Percentiles rank a stretch among this genome's conserved stretches.
phyloP scores from a whole-genome alignment of 176 grass and related monocot genomes.

The Cenchrus americanus region DNA sequence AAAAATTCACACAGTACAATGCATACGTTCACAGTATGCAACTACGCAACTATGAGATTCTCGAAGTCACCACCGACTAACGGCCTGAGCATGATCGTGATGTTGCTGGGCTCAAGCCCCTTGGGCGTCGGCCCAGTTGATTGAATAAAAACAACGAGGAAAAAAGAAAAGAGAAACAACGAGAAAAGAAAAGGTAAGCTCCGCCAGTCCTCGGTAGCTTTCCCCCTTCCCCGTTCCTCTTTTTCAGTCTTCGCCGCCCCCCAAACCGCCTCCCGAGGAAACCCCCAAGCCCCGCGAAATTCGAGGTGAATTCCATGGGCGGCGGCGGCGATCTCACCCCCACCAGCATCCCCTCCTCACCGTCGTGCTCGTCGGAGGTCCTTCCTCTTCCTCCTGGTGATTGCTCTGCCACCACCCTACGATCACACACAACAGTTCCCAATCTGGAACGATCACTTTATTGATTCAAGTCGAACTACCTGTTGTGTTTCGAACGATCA shows the following conservation, averaged over 20 bases:
- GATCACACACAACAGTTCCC: slow-evolving; percentile 23
- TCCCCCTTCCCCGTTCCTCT: not conserved
- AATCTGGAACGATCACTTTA: slow-evolving; percentile 10
- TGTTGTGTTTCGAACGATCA: not conserved
- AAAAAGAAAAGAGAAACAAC: too few species aligned
- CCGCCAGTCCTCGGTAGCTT: too few species aligned
- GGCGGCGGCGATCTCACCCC: slow-evolving; percentile 40
- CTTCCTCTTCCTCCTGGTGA: slow-evolving; percentile 38
- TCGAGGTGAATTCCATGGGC: slow-evolving; percentile 43
- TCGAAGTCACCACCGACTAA: too few species aligned
- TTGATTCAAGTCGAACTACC: not conserved
- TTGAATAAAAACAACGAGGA: too few species aligned
- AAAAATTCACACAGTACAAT: too few species aligned
- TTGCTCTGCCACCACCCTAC: not conserved
- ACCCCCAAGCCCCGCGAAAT: slow-evolving; percentile 23
- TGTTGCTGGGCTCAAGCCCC: too few species aligned
- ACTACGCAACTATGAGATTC: too few species aligned
- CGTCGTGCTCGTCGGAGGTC: slow-evolving; percentile 39
- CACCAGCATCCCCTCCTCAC: slow-evolving; percentile 23
- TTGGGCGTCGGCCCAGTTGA: too few species aligned
- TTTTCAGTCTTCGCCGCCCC: slow-evolving; percentile 4
- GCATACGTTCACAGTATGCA: too few species aligned
- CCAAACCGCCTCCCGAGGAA: not conserved
- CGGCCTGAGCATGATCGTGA: too few species aligned
- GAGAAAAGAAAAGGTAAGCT: too few species aligned